Evolutionary conservation across 163 green algal species (phyloP), one percentile per base, ranked within the genome.

Genomic region (Chloromonas sp.): DNA sequence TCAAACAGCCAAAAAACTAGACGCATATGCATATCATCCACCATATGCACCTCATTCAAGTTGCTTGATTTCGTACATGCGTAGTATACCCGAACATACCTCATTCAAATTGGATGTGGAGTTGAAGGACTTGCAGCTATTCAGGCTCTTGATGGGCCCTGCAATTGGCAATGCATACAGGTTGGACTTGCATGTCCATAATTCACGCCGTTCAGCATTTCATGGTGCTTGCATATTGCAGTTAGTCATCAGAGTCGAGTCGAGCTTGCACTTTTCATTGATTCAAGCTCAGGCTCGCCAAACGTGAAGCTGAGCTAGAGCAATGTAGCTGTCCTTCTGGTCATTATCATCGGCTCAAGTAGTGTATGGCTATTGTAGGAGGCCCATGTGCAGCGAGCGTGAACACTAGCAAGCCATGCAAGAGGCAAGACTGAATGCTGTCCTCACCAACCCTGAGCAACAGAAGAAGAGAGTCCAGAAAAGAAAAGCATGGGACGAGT

Each of bases 71-170:
- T 11, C 66, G 5, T 11, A 11, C 11, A 15, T 74, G 66, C 66
- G 11, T 15, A 11, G 5, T 74, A 74, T 11, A 74, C 66, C 5
- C 66, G 11, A 5, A 74, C 71, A 58, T 36, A 79, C 71, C 71
- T 14, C 13, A 59, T 36, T 2, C 71, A 79, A 5, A 14, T 79
- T 36, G 11, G 71, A 79, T 11, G 71, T 79, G 14, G 71, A 5
- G 71, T 14, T 14, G 71, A 79, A 79, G 71, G 5, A 58, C 71
- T 79, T 79, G 71, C 71, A 79, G 71, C 71, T 79, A 14, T 79
- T 79, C 13, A 79, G 11, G 5, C 5, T 58, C 71, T 79, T 79
- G 71, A 36, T 14, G 2, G 14, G 71, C 13, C 71, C 71, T 74
- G 66, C 66, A 74, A 11, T 74, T 5, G 66, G 66, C 66, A 74